These are phyloP conservation scores for Fusarium pseudograminearum DNA, from an alignment of 2,329 filamentous ascomycete genomes.

Conservation along the genomic window DNA sequence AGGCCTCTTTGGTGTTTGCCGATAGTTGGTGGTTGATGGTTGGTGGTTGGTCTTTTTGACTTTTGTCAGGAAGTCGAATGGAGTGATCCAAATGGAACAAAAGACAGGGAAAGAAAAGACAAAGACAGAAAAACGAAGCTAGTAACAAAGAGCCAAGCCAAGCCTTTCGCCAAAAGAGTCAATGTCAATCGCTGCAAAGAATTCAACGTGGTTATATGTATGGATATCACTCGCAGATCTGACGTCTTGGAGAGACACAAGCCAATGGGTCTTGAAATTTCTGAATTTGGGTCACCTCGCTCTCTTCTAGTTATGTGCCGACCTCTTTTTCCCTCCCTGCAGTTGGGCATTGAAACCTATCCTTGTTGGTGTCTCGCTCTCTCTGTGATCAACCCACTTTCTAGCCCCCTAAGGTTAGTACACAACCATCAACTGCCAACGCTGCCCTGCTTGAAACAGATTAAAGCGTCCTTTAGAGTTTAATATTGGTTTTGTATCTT, in stretches of 20 bases:
- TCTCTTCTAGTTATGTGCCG: conserved; percentile 5
- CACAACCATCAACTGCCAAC: neutral
- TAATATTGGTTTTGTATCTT: conserved; percentile 7
- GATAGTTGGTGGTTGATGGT: neutral
- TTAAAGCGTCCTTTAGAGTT: conserved; percentile 11
- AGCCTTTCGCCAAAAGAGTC: neutral
- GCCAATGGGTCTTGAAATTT: conserved; percentile 4
- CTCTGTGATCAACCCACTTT: conserved; percentile 1
- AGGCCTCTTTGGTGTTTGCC: neutral
- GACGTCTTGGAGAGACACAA: neutral
- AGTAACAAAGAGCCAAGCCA: neutral
- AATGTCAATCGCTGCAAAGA: neutral
- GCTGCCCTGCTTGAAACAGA: conserved; percentile 6
- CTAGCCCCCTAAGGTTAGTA: neutral
- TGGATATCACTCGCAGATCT: neutral
- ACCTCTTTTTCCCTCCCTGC: conserved; percentile 3
- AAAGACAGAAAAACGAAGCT: neutral
- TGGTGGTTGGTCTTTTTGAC: neutral
- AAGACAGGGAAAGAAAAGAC: neutral
- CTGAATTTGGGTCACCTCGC: neutral
- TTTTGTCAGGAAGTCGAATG: neutral
- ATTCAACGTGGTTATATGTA: neutral
- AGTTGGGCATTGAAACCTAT: conserved; percentile 7
- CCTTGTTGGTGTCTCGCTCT: conserved; percentile 9
- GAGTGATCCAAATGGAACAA: neutral